Conservation (phyloP, 1,284 basidiomycete species). For the Phaffia rhodozyma region DNA sequence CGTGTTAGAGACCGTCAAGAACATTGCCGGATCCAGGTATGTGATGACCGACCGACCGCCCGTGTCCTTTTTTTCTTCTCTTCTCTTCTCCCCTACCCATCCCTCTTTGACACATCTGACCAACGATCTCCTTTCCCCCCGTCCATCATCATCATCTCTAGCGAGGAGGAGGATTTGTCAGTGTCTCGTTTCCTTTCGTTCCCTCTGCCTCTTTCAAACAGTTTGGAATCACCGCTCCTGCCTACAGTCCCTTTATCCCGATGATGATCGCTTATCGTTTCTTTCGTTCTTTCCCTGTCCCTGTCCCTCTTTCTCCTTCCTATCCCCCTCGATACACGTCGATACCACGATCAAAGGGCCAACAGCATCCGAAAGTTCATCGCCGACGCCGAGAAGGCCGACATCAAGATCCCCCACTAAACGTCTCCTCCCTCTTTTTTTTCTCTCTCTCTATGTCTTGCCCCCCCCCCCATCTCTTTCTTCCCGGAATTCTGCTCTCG, state of each 20-base stretch:
- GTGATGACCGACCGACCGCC: background rate
- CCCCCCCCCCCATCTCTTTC: too few species aligned
- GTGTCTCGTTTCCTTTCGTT: background rate
- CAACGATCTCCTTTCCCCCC: too few species aligned
- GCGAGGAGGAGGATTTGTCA: constrained; percentile 9
- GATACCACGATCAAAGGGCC: too few species aligned
- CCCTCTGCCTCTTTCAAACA: background rate
- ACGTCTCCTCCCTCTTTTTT: too few species aligned
- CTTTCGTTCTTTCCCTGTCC: background rate
- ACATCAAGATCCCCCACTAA: background rate
- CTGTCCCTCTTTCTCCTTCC: background rate
- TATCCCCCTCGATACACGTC: too few species aligned
- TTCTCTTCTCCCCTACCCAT: background rate
- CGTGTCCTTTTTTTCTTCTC: background rate
- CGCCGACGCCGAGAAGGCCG: background rate
- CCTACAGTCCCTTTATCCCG: background rate
- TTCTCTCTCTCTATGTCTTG: too few species aligned
- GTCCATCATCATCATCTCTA: background rate
- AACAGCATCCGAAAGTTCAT: constrained; percentile 7
- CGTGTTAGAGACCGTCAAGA: constrained; percentile 1
- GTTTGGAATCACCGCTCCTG: background rate
- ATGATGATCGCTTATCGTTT: background rate
- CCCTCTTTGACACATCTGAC: background rate
- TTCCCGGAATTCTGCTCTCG: too few species aligned
- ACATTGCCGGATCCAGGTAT: background rate